Evolutionary conservation across 2,329 filamentous ascomycete species (phyloP), one percentile per base, ranked within the genome.

Genomic region (Cladosporium sp.): DNA sequence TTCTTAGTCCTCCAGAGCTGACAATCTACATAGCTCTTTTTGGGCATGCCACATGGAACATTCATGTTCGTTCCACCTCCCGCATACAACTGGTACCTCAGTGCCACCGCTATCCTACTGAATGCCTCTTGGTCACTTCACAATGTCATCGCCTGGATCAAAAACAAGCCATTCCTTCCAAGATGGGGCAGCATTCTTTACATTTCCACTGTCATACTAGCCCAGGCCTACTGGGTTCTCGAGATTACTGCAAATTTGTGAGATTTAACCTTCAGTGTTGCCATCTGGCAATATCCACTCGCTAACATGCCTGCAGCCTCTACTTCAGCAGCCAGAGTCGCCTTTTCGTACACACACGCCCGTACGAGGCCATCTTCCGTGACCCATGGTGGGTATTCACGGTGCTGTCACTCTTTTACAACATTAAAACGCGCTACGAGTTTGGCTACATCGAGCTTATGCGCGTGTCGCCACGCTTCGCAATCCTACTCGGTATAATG

Each of bases 301-400:
- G 38, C 47, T 38, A 22, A 38, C 39, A 24, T 2, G 11, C 13
- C 11, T 20, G 19, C 32, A 50, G 57, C 56, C 69, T 80, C 5
- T 86, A 80, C 63, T 85, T 84, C 64, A 62, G 58, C 54, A 60
- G 61, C 43, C 56, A 56, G 39, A 63, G 57, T 53, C 55, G 70
- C 24, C 63, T 83, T 0, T 85, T 84, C 58, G 60, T 70, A 3
- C 69, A 68, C 3, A 83, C 80, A 0, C 67, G 82, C 15, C 82
- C 82, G 0, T 76, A 77, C 44, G 82, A 85, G 62, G 79, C 80
- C 2, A 62, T 84, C 1, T 82, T 80, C 58, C 74, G 81, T 8
- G 83, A 86, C 56, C 83, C 83, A 0, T 86, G 83, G 83, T 86
- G 83, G 83, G 76, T 86, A 15, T 82, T 83, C 56, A 83, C 82